Conservation (phyloP, 371 early-diverging fungal species). For the Mucor lusitanicus region DNA sequence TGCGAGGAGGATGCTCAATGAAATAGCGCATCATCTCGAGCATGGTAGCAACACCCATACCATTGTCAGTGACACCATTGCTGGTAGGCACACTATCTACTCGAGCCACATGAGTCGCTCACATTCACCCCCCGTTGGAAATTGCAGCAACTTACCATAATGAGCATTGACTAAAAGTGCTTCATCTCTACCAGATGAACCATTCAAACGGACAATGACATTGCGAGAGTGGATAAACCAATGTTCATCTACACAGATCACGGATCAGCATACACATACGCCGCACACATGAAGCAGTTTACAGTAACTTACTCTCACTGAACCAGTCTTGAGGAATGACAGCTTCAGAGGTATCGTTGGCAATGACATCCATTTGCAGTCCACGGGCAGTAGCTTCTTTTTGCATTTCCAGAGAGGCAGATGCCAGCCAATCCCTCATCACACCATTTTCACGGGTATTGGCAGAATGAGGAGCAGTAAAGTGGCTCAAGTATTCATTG, state of each 20-base stretch:
- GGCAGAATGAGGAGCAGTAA: conserved; percentile 55
- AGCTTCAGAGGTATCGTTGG: conserved; percentile 33
- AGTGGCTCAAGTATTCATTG: conserved; percentile 51
- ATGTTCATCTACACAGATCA: conserved; percentile 17
- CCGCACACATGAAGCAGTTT: no score
- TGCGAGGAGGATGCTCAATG: conserved; percentile 55
- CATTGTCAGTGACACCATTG: conserved; percentile 86
- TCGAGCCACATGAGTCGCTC: background rate
- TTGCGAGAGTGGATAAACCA: conserved; percentile 55
- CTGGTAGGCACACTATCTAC: conserved; percentile 77
- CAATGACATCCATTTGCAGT: conserved; percentile 44
- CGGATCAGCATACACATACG: background rate
- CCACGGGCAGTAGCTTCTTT: conserved; percentile 34
- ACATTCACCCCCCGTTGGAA: background rate
- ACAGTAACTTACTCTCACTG: conserved; percentile 32
- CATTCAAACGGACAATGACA: conserved; percentile 50
- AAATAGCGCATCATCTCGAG: conserved; percentile 73
- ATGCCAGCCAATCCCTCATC: conserved; percentile 36
- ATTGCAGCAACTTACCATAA: conserved; percentile 43
- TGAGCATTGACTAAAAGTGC: conserved; percentile 58
- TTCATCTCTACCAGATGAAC: conserved; percentile 43
- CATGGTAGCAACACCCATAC: conserved; percentile 71
- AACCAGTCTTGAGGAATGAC: conserved; percentile 24
- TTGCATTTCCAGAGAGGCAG: conserved; percentile 37
- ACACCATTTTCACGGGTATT: conserved; percentile 52